Base-by-base conservation (phyloP, 805 yeast genomes). In the Saccharomyces paradoxus region DNA sequence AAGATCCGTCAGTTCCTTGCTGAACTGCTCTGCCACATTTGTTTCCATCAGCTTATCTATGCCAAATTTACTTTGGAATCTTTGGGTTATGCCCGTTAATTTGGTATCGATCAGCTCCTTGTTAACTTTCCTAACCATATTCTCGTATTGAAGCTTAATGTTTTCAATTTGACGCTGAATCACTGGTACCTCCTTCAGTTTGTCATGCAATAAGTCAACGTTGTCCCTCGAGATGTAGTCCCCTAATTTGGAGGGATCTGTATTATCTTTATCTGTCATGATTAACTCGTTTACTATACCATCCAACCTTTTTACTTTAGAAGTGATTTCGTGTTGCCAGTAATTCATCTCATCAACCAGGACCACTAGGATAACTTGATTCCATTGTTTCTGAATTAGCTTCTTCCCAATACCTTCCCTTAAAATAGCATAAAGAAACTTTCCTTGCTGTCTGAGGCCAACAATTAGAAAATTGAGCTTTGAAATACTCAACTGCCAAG, bases 211-310 rank as follows among this genome's bases (percentile, higher is more conserved):
- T 2, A 64, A 50, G 47, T 67, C 60, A 0, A 71, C 58, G 48
- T 67, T 63, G 4, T 72, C 74, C 17, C 74, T 64, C 0, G 81
- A 75, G 1, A 83, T 78, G 59, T 78, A 82, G 51, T 80, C 81
- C 48, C 73, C 74, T 31, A 83, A 63, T 6, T 57, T 68, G 4
- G 57, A 52, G 44, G 57, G 59, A 24, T 51, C 60, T 4, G 60
- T 51, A 32, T 74, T 65, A 24, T 53, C 48, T 6, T 46, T 12
- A 3, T 50, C 52, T 3, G 22, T 31, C 2, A 17, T 22, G 10
- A 70, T 68, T 14, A 65, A 55, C 50, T 73, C 77, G 46, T 78
- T 71, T 8, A 64, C 63, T 1, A 75, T 70, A 22, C 57, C 54
- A 31, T 74, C 73, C 50, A 82, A 68, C 3, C 55, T 56, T 2